phyloP scores from a whole-genome alignment of 768 basidiomycete species.

The Calvatia gigantea region DNA sequence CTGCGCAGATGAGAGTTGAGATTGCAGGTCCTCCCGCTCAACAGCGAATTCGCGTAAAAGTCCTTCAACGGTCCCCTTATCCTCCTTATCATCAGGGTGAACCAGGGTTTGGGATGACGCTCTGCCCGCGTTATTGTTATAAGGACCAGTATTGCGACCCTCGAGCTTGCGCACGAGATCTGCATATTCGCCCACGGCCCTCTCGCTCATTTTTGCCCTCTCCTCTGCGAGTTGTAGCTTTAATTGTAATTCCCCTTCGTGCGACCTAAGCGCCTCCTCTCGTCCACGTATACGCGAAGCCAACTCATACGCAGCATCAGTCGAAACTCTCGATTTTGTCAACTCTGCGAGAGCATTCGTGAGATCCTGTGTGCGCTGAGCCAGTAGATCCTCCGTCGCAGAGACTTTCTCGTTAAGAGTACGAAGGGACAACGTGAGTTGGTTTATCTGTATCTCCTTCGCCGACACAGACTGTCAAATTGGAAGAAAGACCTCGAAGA shows the following conservation, averaged over 20 bases:
- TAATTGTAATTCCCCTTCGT: constrained; percentile 47
- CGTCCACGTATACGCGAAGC: constrained; percentile 49
- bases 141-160: constrained; percentile 27
- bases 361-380: constrained; percentile 46
- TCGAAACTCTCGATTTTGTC: constrained; percentile 34
- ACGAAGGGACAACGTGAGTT: constrained; percentile 68
- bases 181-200: constrained; percentile 70
- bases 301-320: constrained; percentile 53
- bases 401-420: constrained; percentile 66
- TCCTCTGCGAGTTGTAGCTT: constrained; percentile 49
- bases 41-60: constrained; percentile 46
- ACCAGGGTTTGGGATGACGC: constrained; percentile 1
- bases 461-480: constrained; percentile 22
- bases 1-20: constrained; percentile 38
- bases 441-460: constrained; percentile 31
- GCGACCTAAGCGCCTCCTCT: constrained; percentile 48
- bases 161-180: constrained; percentile 68
- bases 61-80: constrained; percentile 44
- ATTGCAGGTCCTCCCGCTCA: constrained; percentile 43
- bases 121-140: constrained; percentile 1
- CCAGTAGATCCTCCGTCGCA: constrained; percentile 53
- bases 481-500: constrained; percentile 46
- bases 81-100: constrained; percentile 33
- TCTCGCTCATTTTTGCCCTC: constrained; percentile 57
- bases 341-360: constrained; percentile 40